These are phyloP conservation scores for Strigomonas culicis DNA, from an alignment of 208 protist species.

Conservation along the genomic window DNA sequence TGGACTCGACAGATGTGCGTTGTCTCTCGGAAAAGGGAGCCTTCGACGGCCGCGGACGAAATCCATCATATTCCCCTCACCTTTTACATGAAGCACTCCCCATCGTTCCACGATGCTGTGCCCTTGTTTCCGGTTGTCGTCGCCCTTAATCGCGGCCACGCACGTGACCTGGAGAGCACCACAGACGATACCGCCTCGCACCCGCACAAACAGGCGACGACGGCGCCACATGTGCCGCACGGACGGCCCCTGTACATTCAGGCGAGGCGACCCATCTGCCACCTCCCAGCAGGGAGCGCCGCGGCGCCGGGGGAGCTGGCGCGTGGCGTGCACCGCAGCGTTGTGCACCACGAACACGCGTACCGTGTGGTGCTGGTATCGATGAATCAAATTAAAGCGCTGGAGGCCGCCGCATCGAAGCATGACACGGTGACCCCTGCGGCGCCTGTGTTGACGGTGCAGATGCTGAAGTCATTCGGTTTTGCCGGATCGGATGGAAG, in stretches of 20 bases:
- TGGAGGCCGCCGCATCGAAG: not conserved
- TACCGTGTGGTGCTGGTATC: not conserved
- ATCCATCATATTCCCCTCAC: not conserved
- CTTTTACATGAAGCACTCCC: not conserved
- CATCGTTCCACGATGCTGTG: not conserved
- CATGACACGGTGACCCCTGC: not conserved
- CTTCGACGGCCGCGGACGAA: not conserved
- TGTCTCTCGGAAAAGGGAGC: not conserved
- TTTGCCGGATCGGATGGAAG: not conserved
- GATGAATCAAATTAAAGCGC: not conserved
- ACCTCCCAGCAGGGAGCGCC: not conserved
- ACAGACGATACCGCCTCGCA: too few relatives aligned
- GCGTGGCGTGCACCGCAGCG: not conserved
- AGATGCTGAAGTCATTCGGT: not conserved
- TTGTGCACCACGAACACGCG: not conserved
- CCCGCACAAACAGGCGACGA: too few relatives aligned
- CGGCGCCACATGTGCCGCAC: too few relatives aligned
- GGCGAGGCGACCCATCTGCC: not conserved
- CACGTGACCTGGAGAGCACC: too few relatives aligned
- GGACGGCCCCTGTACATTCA: not conserved
- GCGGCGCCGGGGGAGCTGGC: too few relatives aligned
- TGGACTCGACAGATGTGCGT: not conserved
- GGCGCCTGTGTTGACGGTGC: not conserved
- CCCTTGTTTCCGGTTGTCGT: constrained; percentile 6
- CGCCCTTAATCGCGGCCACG: not conserved